These are phyloP conservation scores for Cyberlindnera japonica DNA, from an alignment of 805 yeast species.

Conservation along the genomic window DNA sequence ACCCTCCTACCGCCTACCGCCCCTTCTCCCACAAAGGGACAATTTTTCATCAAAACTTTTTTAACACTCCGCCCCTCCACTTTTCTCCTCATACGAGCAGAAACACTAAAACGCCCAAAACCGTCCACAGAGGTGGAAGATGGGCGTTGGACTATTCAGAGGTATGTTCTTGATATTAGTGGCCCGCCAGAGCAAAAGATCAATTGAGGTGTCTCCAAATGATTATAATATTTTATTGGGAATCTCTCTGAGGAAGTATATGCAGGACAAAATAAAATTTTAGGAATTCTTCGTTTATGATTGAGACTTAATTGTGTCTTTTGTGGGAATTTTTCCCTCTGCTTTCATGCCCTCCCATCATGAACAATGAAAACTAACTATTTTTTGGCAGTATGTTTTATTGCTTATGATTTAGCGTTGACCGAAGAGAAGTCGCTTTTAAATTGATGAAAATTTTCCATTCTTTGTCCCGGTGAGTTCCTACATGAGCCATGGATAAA, in stretches of 20 bases:
- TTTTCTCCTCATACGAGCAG: not conserved
- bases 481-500: constrained; percentile 74
- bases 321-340: not conserved
- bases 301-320: constrained; percentile 20
- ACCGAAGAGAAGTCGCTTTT: not conserved
- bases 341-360: too few species aligned
- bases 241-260: constrained; percentile 64
- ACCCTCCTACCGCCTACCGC: too few species aligned
- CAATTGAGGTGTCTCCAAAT: constrained; percentile 21
- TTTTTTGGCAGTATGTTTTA: not conserved
- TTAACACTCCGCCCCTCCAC: not conserved
- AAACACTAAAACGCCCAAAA: not conserved
- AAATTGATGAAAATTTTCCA: constrained; percentile 22
- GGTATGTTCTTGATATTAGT: constrained; percentile 4
- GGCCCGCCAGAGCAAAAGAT: too few species aligned
- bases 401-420: not conserved
- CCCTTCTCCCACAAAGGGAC: not conserved
- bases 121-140: not conserved
- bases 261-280: constrained; percentile 62
- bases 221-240: constrained; percentile 35
- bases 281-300: constrained; percentile 82
- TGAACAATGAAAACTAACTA: constrained; percentile 13
- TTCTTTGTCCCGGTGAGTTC: constrained; percentile 42
- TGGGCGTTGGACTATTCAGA: not conserved
- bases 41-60: not conserved